phyloP scores from a whole-genome alignment of 192 early-diverging fungal species.

The Umbelopsis ramanniana region DNA sequence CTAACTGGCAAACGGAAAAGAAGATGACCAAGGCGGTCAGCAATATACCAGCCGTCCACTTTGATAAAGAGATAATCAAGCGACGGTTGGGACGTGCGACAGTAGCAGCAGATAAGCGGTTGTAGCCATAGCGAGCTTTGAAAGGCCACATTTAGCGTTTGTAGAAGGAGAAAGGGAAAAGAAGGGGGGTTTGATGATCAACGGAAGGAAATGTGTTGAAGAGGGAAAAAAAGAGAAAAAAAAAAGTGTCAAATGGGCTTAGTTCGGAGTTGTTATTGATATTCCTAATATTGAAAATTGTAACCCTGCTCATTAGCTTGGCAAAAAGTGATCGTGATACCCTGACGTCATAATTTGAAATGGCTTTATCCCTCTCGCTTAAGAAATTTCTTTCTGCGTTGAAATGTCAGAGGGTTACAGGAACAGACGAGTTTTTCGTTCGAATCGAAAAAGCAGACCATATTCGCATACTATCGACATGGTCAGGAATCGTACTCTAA shows the following conservation, averaged over 20 bases:
- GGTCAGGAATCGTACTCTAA: too few relatives aligned
- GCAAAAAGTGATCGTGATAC: too few relatives aligned
- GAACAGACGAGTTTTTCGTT: too few relatives aligned
- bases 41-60: slow-evolving; percentile 4
- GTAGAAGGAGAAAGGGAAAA: neutral
- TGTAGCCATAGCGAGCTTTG: slow-evolving; percentile 11
- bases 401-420: too few relatives aligned
- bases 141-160: slow-evolving; percentile 15
- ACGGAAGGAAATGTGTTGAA: neutral
- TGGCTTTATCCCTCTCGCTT: too few relatives aligned
- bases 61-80: slow-evolving; percentile 1
- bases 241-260: neutral
- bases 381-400: too few relatives aligned
- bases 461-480: too few relatives aligned
- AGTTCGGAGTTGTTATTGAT: neutral
- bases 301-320: too few relatives aligned
- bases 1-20: slow-evolving; percentile 33
- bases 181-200: neutral
- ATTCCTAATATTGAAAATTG: neutral
- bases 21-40: neutral
- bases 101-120: neutral
- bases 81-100: slow-evolving; percentile 9
- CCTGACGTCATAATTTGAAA: too few relatives aligned
- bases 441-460: too few relatives aligned
- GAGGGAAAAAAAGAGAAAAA: neutral